Conservation (phyloP, 2,329 filamentous ascomycete genomes). For the Fusarium anguioides region DNA sequence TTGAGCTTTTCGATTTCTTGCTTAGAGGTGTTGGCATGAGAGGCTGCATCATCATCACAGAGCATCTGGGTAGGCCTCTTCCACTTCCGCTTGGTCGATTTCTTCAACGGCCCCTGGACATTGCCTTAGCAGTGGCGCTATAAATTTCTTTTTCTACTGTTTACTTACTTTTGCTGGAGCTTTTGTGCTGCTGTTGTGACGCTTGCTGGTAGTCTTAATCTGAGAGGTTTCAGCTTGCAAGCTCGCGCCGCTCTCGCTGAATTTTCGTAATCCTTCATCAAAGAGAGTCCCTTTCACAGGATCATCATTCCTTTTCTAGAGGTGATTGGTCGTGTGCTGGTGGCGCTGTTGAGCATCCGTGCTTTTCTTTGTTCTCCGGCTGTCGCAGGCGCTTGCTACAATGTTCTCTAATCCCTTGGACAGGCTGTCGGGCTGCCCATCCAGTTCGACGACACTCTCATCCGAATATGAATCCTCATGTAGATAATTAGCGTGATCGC, state of each 20-base stretch:
- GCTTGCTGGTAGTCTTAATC: not conserved
- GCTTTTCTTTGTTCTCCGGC: accelerated
- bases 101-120: not conserved
- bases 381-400: accelerated
- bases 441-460: too few relatives aligned
- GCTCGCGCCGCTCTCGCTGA: not conserved
- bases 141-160: accelerated
- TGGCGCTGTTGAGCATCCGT: not conserved
- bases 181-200: accelerated
- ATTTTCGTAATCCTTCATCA: not conserved
- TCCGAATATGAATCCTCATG: too few relatives aligned
- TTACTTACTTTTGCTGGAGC: accelerated
- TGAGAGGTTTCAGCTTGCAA: not conserved
- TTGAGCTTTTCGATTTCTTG: not conserved
- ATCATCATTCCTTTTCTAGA: not conserved
- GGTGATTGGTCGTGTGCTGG: not conserved
- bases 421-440: too few relatives aligned
- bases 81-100: accelerated
- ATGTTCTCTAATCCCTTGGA: not conserved
- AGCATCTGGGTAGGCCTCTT: too few relatives aligned
- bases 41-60: too few relatives aligned
- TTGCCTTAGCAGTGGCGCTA: not conserved
- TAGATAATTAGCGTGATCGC: not conserved
- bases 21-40: not conserved
- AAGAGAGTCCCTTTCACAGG: not conserved